Conservation (phyloP, 116 monocot species). For the Trichopus zeylanicus region DNA sequence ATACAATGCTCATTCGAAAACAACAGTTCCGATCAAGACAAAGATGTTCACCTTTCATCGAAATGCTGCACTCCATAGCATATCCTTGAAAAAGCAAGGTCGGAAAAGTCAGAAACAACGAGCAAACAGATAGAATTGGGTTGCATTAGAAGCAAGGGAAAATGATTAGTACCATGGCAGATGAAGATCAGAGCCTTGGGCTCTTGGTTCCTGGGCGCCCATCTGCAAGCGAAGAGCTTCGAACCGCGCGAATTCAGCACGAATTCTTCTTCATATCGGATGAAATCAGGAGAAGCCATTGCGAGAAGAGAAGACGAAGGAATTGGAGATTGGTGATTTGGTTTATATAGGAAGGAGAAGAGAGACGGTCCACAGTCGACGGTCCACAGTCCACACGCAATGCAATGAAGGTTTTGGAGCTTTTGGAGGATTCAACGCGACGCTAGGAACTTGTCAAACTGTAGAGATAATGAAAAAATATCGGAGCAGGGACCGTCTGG, state of each 20-base stretch:
- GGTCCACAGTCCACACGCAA: too few relatives aligned
- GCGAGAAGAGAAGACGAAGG: too few relatives aligned
- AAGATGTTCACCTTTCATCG: constrained; percentile 33
- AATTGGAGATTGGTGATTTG: too few relatives aligned
- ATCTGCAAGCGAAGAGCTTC: constrained; percentile 41
- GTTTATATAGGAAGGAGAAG: too few relatives aligned
- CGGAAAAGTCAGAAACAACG: neutral
- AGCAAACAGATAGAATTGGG: too few relatives aligned
- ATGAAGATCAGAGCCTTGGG: constrained; percentile 45
- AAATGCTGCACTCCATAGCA: constrained; percentile 50
- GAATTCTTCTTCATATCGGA: too few relatives aligned
- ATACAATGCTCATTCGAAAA: neutral
- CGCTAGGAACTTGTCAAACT: too few relatives aligned
- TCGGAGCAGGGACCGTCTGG: too few relatives aligned
- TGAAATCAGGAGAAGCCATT: constrained; percentile 7
- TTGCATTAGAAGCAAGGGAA: neutral
- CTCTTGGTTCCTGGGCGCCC: constrained; percentile 21
- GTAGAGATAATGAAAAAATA: too few relatives aligned
- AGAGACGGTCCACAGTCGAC: too few relatives aligned
- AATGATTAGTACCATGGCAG: constrained; percentile 27
- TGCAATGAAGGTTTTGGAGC: too few relatives aligned
- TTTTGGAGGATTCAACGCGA: too few relatives aligned
- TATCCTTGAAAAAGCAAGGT: constrained; percentile 18
- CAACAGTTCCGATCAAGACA: neutral
- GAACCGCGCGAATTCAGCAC: constrained; percentile 25